Percentiles rank a stretch among this genome's conserved stretches.
Evolutionary conservation across 2,329 filamentous ascomycete genomes (phyloP).

Genomic region (Pseudonectria buxi): DNA sequence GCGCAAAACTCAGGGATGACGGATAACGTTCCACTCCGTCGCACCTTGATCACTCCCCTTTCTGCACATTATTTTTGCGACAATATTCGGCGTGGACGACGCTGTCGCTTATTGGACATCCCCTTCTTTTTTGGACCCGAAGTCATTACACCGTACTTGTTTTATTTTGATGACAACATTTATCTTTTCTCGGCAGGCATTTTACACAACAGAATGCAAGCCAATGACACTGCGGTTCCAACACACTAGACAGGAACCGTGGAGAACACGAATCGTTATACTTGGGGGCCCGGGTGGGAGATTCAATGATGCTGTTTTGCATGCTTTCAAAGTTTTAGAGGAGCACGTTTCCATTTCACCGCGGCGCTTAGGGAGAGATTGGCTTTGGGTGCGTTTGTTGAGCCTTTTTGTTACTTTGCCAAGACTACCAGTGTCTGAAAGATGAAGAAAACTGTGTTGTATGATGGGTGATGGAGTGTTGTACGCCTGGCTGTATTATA

Average conservation of each 20-base stretch:
- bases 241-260: constrained; percentile 10
- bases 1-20: constrained; percentile 21
- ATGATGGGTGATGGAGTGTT: constrained; percentile 11
- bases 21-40: no score
- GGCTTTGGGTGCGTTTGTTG: constrained; percentile 4
- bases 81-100: constrained; percentile 5
- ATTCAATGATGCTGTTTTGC: constrained; percentile 6
- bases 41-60: not conserved
- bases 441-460: constrained; percentile 9
- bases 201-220: constrained; percentile 3
- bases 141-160: constrained; percentile 20
- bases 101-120: constrained; percentile 15
- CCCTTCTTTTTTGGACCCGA: constrained; percentile 20
- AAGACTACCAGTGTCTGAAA: constrained; percentile 4
- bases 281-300: constrained; percentile 5
- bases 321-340: constrained; percentile 15
- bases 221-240: constrained; percentile 15
- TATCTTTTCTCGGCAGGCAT: no score
- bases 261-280: constrained; percentile 10
- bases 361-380: constrained; percentile 14
- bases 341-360: constrained; percentile 11
- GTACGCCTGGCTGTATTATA: constrained; percentile 10
- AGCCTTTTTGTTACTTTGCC: constrained; percentile 3
- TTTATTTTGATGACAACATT: constrained; percentile 18
- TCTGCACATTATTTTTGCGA: constrained; percentile 5